Conservation (phyloP, 345 rosid species). For the Theobroma cacao region DNA sequence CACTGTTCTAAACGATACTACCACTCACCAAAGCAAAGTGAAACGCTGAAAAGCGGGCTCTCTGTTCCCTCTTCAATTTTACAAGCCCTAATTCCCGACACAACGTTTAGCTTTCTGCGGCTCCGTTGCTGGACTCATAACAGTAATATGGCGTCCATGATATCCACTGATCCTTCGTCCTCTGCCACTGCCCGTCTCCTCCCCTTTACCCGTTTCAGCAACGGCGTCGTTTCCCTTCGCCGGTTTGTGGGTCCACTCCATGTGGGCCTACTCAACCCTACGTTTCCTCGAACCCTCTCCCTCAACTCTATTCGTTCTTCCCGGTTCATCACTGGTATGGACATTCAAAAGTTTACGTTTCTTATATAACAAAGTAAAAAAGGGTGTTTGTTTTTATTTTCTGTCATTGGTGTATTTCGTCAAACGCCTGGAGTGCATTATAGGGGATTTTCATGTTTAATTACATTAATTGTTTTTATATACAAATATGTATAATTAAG, state of each 20-base stretch:
- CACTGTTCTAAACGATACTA: not conserved
- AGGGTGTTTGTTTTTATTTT: not conserved
- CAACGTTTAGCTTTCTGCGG: constrained; percentile 20
- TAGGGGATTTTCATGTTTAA: not conserved
- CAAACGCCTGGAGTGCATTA: constrained; percentile 10
- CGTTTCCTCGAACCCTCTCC: constrained; percentile 19
- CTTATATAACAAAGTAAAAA: not conserved
- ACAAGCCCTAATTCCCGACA: constrained; percentile 10
- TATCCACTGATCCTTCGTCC: constrained; percentile 44
- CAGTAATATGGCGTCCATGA: constrained; percentile 37
- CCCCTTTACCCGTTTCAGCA: constrained; percentile 24
- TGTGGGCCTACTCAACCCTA: constrained; percentile 10
- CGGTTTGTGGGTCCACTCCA: constrained; percentile 30
- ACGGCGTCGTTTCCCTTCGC: constrained; percentile 19
- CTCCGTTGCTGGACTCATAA: not conserved
- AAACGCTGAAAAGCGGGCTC: not conserved
- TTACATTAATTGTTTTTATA: not conserved
- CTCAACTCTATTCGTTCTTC: constrained; percentile 26
- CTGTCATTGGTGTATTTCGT: constrained; percentile 13
- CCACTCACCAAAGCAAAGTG: not conserved
- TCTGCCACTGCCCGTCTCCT: constrained; percentile 40
- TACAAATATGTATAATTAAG: not conserved
- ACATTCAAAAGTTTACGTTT: not conserved
- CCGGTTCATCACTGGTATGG: constrained; percentile 26
- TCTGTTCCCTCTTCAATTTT: not conserved